Conservation (phyloP, 2,329 filamentous ascomycete species). For the Colletotrichum endophyticum region DNA sequence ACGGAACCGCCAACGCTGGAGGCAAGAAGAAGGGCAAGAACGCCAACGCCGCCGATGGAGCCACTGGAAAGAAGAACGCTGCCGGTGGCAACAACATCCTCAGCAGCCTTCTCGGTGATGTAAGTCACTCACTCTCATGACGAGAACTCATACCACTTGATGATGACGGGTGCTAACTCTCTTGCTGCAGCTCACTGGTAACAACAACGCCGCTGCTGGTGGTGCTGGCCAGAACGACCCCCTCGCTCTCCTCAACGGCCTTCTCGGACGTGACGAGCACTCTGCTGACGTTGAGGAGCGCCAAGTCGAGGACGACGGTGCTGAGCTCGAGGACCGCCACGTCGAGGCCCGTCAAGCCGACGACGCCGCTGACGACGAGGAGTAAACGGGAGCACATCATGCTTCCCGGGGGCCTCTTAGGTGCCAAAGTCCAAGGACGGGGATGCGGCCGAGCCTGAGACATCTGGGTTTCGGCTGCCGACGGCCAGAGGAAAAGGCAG, state of each 20-base stretch:
- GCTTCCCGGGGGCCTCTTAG: not conserved
- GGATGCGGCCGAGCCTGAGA: not conserved
- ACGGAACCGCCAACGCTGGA: not conserved
- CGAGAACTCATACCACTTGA: not conserved
- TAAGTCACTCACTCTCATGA: not conserved
- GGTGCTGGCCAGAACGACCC: not conserved
- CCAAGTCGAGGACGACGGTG: not conserved
- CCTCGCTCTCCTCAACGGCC: not conserved
- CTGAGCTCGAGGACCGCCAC: not conserved
- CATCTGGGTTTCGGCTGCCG: not conserved
- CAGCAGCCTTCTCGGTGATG: not conserved
- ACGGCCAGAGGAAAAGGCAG: not conserved
- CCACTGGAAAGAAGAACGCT: not conserved
- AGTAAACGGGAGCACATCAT: not conserved
- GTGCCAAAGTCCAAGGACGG: not conserved
- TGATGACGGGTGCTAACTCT: not conserved
- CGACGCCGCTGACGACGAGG: not conserved
- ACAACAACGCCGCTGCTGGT: not conserved
- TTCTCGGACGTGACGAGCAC: conserved; percentile 5
- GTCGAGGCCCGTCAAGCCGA: not conserved
- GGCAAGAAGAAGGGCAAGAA: not conserved
- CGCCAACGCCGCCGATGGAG: not conserved
- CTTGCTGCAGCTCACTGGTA: not conserved
- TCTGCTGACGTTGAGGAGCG: not conserved
- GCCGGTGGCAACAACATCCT: not conserved